A percentile compares a stretch with the other conserved stretches of the same genome.
phyloP scores from a whole-genome alignment of 805 yeast genomes.

The Candida koratica region DNA sequence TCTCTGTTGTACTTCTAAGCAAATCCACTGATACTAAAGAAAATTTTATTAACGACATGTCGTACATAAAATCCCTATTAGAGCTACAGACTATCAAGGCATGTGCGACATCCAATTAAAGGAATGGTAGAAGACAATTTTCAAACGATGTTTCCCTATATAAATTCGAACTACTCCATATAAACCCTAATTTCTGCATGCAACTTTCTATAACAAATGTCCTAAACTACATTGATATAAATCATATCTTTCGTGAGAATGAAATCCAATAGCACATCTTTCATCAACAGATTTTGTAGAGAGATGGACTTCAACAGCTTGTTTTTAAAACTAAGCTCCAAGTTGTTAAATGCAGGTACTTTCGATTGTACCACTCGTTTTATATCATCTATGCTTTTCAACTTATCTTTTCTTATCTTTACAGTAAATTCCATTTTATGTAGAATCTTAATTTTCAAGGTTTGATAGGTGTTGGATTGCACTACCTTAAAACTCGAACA shows the following conservation, averaged over 20 bases:
- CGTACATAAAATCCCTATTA: no score
- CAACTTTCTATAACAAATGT: no score
- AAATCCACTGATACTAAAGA: no score
- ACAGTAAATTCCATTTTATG: conserved; percentile 4
- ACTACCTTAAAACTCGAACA: conserved; percentile 9
- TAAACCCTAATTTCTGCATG: no score
- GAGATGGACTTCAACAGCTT: conserved; percentile 12
- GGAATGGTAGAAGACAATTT: no score
- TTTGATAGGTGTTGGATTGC: not conserved
- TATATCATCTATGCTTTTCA: conserved; percentile 9
- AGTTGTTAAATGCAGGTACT: conserved; percentile 3
- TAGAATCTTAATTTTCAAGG: conserved; percentile 9
- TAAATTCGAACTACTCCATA: no score
- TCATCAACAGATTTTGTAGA: conserved; percentile 5
- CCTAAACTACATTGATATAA: conserved; percentile 7
- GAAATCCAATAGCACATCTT: conserved; percentile 15
- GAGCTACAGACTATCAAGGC: no score
- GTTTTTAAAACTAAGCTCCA: conserved; percentile 10
- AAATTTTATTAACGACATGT: no score
- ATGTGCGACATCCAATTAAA: no score
- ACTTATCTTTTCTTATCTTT: conserved; percentile 14
- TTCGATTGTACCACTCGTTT: conserved; percentile 9
- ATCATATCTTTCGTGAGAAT: conserved; percentile 13
- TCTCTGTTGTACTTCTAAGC: no score
- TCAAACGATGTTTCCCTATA: no score